Conservation (phyloP, 2,329 filamentous ascomycete species). For the Cladosporium sp. region DNA sequence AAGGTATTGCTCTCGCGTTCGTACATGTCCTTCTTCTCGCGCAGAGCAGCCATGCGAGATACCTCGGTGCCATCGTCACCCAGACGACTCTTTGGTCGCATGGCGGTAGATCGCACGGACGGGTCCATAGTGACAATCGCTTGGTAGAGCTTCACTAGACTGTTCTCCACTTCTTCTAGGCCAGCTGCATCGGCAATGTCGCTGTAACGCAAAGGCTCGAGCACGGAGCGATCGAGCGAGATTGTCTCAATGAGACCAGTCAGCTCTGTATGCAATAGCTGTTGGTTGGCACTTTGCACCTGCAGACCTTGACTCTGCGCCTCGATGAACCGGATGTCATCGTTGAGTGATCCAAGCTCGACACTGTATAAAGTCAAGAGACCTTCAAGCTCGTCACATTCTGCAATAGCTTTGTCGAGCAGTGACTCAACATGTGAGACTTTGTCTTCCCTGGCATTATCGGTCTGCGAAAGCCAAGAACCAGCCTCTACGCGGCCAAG, state of each 20-base stretch:
- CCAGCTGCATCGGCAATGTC: constrained; percentile 68
- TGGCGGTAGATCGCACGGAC: constrained; percentile 53
- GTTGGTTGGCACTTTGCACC: constrained; percentile 95
- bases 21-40: constrained; percentile 92
- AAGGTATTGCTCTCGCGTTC: constrained; percentile 71
- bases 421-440: constrained; percentile 81
- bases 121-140: constrained; percentile 94
- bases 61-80: constrained; percentile 68
- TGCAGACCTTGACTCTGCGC: constrained; percentile 95
- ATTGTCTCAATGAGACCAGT: constrained; percentile 86
- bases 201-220: constrained; percentile 68
- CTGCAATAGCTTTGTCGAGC: constrained; percentile 83
- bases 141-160: constrained; percentile 79
- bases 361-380: constrained; percentile 91
- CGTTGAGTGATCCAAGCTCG: constrained; percentile 86
- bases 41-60: constrained; percentile 84
- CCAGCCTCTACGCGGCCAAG: constrained; percentile 87
- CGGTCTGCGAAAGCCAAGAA: constrained; percentile 77
- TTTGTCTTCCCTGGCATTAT: constrained; percentile 78
- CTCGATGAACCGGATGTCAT: constrained; percentile 96
- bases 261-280: constrained; percentile 83
- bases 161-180: constrained; percentile 70
- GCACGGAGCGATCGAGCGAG: constrained; percentile 72
- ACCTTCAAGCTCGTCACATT: constrained; percentile 95
- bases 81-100: constrained; percentile 40